Percentiles rank a stretch among this genome's conserved stretches.
These are phyloP conservation scores for Circinella minor DNA, from an alignment of 371 early-diverging fungal species.

Conservation along the genomic window DNA sequence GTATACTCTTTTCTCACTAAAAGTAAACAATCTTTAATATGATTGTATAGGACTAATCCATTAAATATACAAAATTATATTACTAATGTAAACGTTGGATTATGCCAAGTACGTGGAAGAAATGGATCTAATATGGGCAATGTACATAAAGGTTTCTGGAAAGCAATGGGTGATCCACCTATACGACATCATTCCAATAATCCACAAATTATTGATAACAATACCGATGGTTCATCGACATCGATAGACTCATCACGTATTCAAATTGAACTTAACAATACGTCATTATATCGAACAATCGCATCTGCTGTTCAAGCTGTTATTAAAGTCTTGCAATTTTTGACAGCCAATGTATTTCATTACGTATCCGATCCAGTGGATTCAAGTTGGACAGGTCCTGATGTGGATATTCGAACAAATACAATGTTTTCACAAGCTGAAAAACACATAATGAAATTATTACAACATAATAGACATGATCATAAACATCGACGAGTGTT, in stretches of 20 bases:
- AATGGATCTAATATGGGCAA: slow-evolving; percentile 38
- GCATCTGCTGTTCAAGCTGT: slow-evolving; percentile 34
- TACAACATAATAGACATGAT: slow-evolving; percentile 9
- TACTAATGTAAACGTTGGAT: slow-evolving; percentile 52
- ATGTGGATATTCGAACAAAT: slow-evolving; percentile 29
- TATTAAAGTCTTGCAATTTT: slow-evolving; percentile 26
- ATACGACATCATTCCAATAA: background rate
- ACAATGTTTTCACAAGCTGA: slow-evolving; percentile 45
- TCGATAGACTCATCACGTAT: slow-evolving; percentile 3
- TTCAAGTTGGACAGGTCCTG: slow-evolving; percentile 40
- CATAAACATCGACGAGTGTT: slow-evolving; percentile 20
- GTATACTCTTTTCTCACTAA: too few species aligned
- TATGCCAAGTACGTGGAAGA: slow-evolving; percentile 33
- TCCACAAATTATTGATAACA: background rate
- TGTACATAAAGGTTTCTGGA: slow-evolving; percentile 62
- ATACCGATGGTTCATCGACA: background rate
- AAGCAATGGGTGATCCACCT: slow-evolving; percentile 50
- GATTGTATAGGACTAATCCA: slow-evolving; percentile 46
- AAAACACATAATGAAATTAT: slow-evolving; percentile 27
- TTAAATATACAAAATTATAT: slow-evolving; percentile 63
- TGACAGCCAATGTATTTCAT: slow-evolving; percentile 35
- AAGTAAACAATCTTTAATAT: background rate
- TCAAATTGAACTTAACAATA: slow-evolving; percentile 34
- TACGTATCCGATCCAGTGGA: slow-evolving; percentile 54
- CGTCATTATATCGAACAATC: slow-evolving; percentile 38